Evolutionary conservation across 352 stramenopile species (phyloP), one percentile per base, ranked within the genome.

Genomic region (Albugo candida): DNA sequence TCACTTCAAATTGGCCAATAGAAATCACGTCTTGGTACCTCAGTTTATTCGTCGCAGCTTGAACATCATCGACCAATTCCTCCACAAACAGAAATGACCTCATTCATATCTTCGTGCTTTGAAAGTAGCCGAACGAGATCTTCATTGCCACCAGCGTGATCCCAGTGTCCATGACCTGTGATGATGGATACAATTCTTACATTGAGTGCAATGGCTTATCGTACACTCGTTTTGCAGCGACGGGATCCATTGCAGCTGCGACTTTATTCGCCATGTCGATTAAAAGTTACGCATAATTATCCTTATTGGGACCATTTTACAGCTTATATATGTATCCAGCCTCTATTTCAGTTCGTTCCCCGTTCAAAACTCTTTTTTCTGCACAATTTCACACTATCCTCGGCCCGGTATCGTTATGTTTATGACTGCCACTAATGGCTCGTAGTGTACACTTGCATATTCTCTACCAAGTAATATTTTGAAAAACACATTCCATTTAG

Each of bases 281-380:
- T 17, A 89, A 58, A 35, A 96, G 60, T 56, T 96, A 96, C 39
- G 78, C 65, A 58, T 94, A 96, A 62, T 96, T 96, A 65, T 96
- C 86, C 5, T 63, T 67, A 95, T 63, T 4, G 68, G 61, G 11
- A 88, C 66, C 35, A 93, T 60, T 36, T 86, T 3, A 10, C 3
- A 8, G 8, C 24, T 31, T 8, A 31, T 31, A 10, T 31, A n/a
- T n/a, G n/a, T n/a, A n/a, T n/a, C n/a, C n/a, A n/a, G n/a, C n/a
- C n/a, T n/a, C n/a, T n/a, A n/a, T n/a, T n/a, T n/a, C n/a, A n/a
- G n/a, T n/a, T n/a, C n/a, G n/a, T n/a, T n/a, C n/a, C n/a, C n/a
- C n/a, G n/a, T n/a, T n/a, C n/a, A n/a, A n/a, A n/a, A n/a, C n/a
- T n/a, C n/a, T n/a, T n/a, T n/a, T n/a, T n/a, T n/a, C n/a, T n/a